Evolutionary conservation across 495 filamentous ascomycete species (phyloP).

Genomic region (Elasticomyces elasticus): DNA sequence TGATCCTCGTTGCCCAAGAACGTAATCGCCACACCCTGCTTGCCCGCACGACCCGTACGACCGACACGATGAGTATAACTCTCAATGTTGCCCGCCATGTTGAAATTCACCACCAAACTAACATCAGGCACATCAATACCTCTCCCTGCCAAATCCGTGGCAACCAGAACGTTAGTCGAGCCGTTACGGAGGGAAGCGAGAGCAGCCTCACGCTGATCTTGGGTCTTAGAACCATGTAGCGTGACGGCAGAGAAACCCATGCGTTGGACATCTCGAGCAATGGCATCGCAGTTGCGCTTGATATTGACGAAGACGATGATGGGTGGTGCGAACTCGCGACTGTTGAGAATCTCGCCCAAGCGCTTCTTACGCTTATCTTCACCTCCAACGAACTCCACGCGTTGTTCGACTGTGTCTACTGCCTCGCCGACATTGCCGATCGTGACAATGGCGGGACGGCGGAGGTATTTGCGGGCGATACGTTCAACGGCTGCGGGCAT

Average conservation of each 20-base stretch:
- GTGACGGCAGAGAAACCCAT: slow-evolving; percentile 89
- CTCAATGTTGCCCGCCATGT: slow-evolving; percentile 92
- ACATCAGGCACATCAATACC: slow-evolving; percentile 98
- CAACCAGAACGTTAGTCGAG: slow-evolving; percentile 78
- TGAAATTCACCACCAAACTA: slow-evolving; percentile 92
- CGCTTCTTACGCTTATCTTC: slow-evolving; percentile 98
- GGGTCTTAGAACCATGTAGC: slow-evolving; percentile 88
- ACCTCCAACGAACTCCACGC: slow-evolving; percentile 81
- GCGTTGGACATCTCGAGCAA: slow-evolving; percentile 89
- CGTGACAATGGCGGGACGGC: slow-evolving; percentile 85
- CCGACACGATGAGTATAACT: slow-evolving; percentile 96
- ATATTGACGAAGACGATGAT: slow-evolving; percentile 99
- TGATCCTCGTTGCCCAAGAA: slow-evolving; percentile 89
- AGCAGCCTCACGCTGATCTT: slow-evolving; percentile 94
- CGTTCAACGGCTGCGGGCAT: slow-evolving; percentile 92
- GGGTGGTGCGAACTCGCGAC: slow-evolving; percentile 76
- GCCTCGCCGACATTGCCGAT: slow-evolving; percentile 93
- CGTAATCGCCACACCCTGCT: slow-evolving; percentile 93
- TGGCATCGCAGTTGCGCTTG: slow-evolving; percentile 96
- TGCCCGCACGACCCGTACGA: slow-evolving; percentile 93
- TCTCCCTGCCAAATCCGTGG: slow-evolving; percentile 90
- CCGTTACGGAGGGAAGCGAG: slow-evolving; percentile 77
- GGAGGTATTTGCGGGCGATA: slow-evolving; percentile 91
- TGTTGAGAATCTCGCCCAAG: slow-evolving; percentile 77
- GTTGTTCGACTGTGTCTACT: slow-evolving; percentile 97